Evolutionary conservation across 129 eudicot genomes (phyloP), one percentile per base, ranked within the genome.

Genomic region (Pittosporum tobira): DNA sequence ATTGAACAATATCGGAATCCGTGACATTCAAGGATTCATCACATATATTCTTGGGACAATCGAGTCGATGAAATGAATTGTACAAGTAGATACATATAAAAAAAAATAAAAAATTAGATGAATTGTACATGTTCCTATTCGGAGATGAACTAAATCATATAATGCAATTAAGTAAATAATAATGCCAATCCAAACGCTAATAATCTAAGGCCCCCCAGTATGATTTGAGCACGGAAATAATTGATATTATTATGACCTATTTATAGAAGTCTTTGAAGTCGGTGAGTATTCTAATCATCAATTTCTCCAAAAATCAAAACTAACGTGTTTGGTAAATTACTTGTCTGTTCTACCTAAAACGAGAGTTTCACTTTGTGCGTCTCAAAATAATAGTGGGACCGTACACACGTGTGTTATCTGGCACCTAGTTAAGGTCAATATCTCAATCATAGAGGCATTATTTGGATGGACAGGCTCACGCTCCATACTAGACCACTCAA

Each of bases 361-460:
- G 5, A 40, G 45, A 40, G 45, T 40, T 40, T 13, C 45, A 40
- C 0, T 38, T 12, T 38, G 2, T 2, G 46, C 14, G 2, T 40
- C 6, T 11, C 5, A 40, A 40, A 40, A 13, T 40, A 11, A 40
- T 10, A 18, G 70, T 62, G 60, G 70, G 73, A 14, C 64, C 65
- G 20, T 5, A 26, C 78, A 63, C 88, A 77, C 85, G 88, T 80
- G 88, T 64, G 77, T 15, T 19, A 31, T 37, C 71, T 78, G 88
- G 91, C 74, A 84, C 81, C 65, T 21, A 64, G 71, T 75, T 64
- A 54, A 64, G 75, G 85, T 83, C 86, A 84, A 73, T 81, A 73
- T 83, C 81, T 70, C 77, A 83, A 80, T 80, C 80, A 80, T 83
- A 52, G 69, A 83, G 64, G 48, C 79, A 83, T 87, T 87, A 87